phyloP scores from a whole-genome alignment of 257 asterid species.

The Leptodermis oblonga region DNA sequence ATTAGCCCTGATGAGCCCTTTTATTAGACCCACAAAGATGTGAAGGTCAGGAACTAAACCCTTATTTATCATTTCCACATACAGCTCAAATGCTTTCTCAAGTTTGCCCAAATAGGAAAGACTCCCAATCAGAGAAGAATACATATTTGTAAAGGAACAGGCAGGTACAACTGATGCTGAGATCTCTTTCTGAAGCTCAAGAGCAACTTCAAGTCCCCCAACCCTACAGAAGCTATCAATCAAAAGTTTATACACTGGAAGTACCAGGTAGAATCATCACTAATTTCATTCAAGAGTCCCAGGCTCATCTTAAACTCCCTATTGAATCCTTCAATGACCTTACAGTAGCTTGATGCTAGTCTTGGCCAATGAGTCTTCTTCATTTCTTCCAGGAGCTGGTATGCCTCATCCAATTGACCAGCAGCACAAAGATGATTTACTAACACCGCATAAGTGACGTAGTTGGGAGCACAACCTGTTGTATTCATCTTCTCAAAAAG shows the following conservation, averaged over 20 bases:
- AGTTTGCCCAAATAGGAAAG: constrained; percentile 46
- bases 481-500: constrained; percentile 52
- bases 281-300: constrained; percentile 59
- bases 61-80: constrained; percentile 43
- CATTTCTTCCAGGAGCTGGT: constrained; percentile 82
- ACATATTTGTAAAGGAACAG: constrained; percentile 32
- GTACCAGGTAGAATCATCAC: constrained; percentile 46
- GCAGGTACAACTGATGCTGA: constrained; percentile 34
- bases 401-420: constrained; percentile 76
- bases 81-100: constrained; percentile 67
- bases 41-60: constrained; percentile 63
- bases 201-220: constrained; percentile 70
- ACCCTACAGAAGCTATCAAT: constrained; percentile 73
- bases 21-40: constrained; percentile 52
- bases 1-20: constrained; percentile 55
- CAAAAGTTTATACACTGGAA: constrained; percentile 61
- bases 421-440: constrained; percentile 62
- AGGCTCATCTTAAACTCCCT: constrained; percentile 64
- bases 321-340: constrained; percentile 77
- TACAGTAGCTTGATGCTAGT: constrained; percentile 55
- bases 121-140: constrained; percentile 57
- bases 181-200: constrained; percentile 61
- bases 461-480: constrained; percentile 81
- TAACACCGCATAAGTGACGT: constrained; percentile 68
- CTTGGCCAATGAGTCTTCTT: constrained; percentile 81